These are phyloP conservation scores for Cryptococcus floricola DNA, from an alignment of 1,284 basidiomycete genomes.

Conservation along the genomic window DNA sequence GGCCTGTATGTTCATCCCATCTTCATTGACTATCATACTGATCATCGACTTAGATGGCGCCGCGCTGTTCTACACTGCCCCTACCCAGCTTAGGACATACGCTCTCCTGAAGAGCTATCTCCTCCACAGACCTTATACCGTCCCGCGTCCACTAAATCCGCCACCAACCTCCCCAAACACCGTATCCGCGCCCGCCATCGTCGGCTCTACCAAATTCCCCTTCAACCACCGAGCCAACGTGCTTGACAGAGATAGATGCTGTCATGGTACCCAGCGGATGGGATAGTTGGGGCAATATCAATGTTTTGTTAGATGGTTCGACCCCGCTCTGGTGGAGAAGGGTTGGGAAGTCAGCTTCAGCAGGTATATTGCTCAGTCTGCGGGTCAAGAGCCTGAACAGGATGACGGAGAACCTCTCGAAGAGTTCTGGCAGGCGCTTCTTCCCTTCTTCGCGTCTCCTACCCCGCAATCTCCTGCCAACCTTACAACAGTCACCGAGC, in stretches of 20 bases:
- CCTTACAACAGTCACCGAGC: conserved; percentile 46
- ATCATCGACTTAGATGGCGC: conserved; percentile 69
- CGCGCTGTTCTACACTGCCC: conserved; percentile 84
- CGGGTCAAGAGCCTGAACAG: conserved; percentile 51
- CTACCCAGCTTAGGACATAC: conserved; percentile 68
- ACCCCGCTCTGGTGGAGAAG: conserved; percentile 71
- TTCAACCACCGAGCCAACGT: conserved; percentile 85
- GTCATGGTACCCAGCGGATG: conserved; percentile 91
- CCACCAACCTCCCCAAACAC: conserved; percentile 3
- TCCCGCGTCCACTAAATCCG: conserved; percentile 24
- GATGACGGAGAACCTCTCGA: conserved; percentile 30
- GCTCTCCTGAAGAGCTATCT: conserved; percentile 78
- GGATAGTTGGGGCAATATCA: conserved; percentile 98
- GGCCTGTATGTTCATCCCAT: conserved; percentile 64
- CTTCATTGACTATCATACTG: neutral
- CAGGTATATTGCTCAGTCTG: neutral
- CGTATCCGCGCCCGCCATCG: conserved; percentile 53
- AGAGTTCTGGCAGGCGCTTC: conserved; percentile 35
- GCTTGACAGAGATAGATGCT: conserved; percentile 82
- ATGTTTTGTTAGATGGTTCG: conserved; percentile 82
- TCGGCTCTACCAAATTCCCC: conserved; percentile 68
- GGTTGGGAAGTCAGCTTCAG: conserved; percentile 65
- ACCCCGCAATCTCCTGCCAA: neutral
- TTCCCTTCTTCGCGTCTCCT: too few species aligned
- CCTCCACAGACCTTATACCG: conserved; percentile 75